Evolutionary conservation across 148 eudicot species (phyloP), one percentile per base, ranked within the genome.

Genomic region (Salicornia ramosissima): DNA sequence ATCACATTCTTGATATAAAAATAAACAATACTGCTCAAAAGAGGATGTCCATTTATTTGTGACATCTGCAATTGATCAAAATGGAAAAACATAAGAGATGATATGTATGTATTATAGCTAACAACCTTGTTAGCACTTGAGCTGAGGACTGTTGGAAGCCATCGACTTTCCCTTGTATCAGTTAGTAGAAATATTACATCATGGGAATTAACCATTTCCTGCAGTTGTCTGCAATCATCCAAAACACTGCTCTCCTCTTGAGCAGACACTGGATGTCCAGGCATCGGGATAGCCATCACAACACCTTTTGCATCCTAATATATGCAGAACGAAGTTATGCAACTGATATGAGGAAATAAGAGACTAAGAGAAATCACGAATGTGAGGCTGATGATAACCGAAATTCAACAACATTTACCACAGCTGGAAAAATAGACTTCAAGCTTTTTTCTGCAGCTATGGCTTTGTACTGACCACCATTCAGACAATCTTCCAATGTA

Each of bases 91-190:
- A 75, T 21, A 42, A n/a, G 39, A 36, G 19, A 54, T 0, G 31
- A 63, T 8, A 26, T 31, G 56, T 31, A 46, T 56, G 31, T 13
- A 42, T 21, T 43, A 21, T 39, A 64, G 74, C 21, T 14, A 43
- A 60, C 34, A 66, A 92, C 98, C 96, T 90, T 93, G 76, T 90
- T 88, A 65, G 87, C 80, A 76, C 75, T 84, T 62, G 96, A 83
- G 67, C 83, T 80, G 30, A 93, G 82, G 65, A 93, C 89, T 51
- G 90, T 81, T 19, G 98, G 98, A 53, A 90, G 96, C 98, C 98
- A 93, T 65, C 98, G 87, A 75, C 98, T 93, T 81, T 93, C 98
- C 68, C 98, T 86, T 64, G 98, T 93, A 74, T 93, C 98, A 71
- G 98, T 93, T 75, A 93, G 80, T 68, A 93, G 75, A 77, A 93